A percentile compares a stretch with the other conserved stretches of the same genome.
phyloP scores from a whole-genome alignment of 73 alveolate genomes.

The Loxodes magnus region DNA sequence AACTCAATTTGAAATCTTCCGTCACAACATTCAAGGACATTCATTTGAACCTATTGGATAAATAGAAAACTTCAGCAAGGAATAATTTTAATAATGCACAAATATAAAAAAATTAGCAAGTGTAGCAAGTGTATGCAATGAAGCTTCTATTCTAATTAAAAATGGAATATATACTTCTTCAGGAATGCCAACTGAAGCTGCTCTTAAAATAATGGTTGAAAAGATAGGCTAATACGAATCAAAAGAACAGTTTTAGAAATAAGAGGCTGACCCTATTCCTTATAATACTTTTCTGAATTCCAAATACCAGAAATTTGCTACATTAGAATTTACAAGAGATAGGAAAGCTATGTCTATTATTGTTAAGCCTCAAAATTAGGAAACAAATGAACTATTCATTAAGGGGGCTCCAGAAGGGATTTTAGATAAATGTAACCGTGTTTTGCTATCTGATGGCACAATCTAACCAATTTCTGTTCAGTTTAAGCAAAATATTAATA shows the following conservation, averaged over 20 bases:
- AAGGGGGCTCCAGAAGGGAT: constrained; percentile 47
- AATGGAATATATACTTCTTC: constrained; percentile 19
- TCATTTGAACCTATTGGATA: constrained; percentile 61
- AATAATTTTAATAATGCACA: constrained; percentile 9
- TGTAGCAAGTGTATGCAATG: constrained; percentile 36
- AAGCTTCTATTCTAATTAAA: constrained; percentile 21
- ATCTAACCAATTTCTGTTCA: constrained; percentile 14
- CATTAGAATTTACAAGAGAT: constrained; percentile 86
- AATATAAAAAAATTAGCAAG: constrained; percentile 38
- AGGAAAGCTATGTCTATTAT: constrained; percentile 96
- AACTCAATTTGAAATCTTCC: constrained; percentile 16
- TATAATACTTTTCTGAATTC: too few species aligned
- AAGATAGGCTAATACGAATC: constrained; percentile 62
- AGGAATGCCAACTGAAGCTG: constrained; percentile 89
- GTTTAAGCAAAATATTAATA: constrained; percentile 6
- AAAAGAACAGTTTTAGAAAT: constrained; percentile 18
- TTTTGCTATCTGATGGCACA: constrained; percentile 54
- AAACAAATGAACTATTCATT: constrained; percentile 60
- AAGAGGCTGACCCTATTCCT: not conserved
- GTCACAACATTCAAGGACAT: constrained; percentile 48
- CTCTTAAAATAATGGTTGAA: constrained; percentile 80
- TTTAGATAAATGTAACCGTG: constrained; percentile 21
- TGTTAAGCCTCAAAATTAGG: constrained; percentile 35
- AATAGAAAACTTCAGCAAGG: constrained; percentile 18
- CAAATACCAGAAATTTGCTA: constrained; percentile 44